Conservation (phyloP, 106 monocot species). For the Posidonia australis region DNA sequence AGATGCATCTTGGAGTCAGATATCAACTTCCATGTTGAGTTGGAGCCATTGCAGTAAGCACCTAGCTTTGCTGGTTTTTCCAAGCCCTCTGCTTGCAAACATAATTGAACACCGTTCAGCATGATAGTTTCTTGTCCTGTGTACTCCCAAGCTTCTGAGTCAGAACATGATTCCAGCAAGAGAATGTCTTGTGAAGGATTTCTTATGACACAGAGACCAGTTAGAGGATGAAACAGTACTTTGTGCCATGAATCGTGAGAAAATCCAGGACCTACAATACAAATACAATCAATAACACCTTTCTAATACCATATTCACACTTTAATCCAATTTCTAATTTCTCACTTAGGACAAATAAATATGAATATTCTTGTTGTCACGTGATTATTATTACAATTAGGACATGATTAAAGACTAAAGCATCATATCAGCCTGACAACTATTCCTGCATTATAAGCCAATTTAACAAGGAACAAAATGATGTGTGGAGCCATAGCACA, state of each 20-base stretch:
- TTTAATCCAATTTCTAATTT: too few relatives aligned
- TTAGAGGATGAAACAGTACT: constrained; percentile 59
- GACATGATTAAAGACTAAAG: too few relatives aligned
- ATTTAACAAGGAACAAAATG: too few relatives aligned
- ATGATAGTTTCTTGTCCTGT: constrained; percentile 13
- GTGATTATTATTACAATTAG: too few relatives aligned
- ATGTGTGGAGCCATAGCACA: too few relatives aligned
- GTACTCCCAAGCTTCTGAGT: constrained; percentile 50
- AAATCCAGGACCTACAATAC: constrained; percentile 48
- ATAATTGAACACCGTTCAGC: constrained; percentile 17
- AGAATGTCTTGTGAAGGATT: not conserved
- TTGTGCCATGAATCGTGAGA: constrained; percentile 19
- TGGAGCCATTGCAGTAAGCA: constrained; percentile 15
- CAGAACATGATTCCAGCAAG: constrained; percentile 38
- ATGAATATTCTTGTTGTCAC: too few relatives aligned
- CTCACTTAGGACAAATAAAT: too few relatives aligned
- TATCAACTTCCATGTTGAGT: constrained; percentile 33
- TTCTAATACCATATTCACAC: too few relatives aligned
- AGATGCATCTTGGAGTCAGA: constrained; percentile 65
- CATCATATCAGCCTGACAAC: too few relatives aligned
- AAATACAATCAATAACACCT: not conserved
- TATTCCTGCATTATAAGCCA: too few relatives aligned
- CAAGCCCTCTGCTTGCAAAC: constrained; percentile 30
- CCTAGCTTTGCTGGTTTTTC: constrained; percentile 30
- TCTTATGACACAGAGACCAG: constrained; percentile 44